Conservation (phyloP, 2,329 filamentous ascomycete genomes). For the Xylariaceae sp. region DNA sequence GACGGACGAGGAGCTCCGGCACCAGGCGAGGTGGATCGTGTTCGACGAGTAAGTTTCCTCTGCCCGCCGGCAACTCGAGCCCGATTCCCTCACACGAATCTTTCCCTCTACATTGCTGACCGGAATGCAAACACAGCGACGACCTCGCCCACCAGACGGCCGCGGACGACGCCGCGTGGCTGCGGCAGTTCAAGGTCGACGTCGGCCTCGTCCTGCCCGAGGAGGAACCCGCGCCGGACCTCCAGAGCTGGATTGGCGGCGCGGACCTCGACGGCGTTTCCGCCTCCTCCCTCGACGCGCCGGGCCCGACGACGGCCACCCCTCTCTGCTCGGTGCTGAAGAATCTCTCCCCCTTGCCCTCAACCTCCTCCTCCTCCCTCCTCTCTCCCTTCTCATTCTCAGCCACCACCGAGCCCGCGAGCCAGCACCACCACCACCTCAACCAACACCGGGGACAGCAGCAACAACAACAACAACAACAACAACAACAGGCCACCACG, state of each 20-base stretch:
- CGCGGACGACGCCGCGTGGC: constrained; percentile 57
- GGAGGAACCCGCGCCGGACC: constrained; percentile 44
- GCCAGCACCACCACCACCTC: neutral
- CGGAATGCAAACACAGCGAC: constrained; percentile 33
- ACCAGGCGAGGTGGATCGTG: constrained; percentile 55
- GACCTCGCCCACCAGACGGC: constrained; percentile 59
- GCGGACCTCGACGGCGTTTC: constrained; percentile 45
- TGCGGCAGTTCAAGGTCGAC: constrained; percentile 54
- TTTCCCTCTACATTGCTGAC: neutral
- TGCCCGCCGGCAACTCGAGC: neutral
- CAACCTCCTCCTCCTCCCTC: neutral
- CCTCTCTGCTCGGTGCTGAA: no score
- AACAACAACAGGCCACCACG: constrained; percentile 34
- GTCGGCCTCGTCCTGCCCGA: constrained; percentile 42
- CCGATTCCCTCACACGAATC: neutral
- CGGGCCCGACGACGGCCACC: constrained; percentile 29
- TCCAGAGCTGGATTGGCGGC: constrained; percentile 32
- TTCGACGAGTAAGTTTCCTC: constrained; percentile 48
- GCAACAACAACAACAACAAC: no score
- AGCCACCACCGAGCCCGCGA: constrained; percentile 23
- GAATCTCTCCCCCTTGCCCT: no score
- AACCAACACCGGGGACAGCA: constrained; percentile 37
- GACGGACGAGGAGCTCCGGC: constrained; percentile 54
- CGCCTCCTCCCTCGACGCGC: constrained; percentile 45
- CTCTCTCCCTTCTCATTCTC: constrained; percentile 1